These are phyloP conservation scores for Myrmaecium sp. DNA, from an alignment of 2,329 filamentous ascomycete genomes.

Conservation along the genomic window DNA sequence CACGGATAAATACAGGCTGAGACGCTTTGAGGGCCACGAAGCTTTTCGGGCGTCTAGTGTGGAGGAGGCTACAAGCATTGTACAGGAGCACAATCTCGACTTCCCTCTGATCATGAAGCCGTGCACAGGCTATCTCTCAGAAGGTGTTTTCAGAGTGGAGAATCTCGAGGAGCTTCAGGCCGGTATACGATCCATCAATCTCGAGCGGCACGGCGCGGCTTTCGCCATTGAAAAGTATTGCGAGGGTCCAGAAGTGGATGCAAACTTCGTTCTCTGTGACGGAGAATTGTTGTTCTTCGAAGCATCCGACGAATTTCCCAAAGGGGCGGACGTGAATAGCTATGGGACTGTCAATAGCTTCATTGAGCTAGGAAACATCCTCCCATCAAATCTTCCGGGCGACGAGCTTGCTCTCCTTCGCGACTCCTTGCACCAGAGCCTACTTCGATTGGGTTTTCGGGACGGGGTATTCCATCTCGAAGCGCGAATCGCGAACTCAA, in stretches of 20 bases:
- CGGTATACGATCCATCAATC: conserved; percentile 4
- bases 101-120: conserved; percentile 21
- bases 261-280: conserved; percentile 7
- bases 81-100: conserved; percentile 2
- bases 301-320: conserved; percentile 7
- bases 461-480: too few relatives aligned
- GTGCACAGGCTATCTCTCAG: conserved; percentile 15
- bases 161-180: conserved; percentile 11
- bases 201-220: conserved; percentile 6
- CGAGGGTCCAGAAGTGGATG: conserved; percentile 8
- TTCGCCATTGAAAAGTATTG: conserved; percentile 13
- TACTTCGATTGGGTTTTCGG: too few relatives aligned
- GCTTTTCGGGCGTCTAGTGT: conserved; percentile 8
- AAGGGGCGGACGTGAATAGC: background rate
- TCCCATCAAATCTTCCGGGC: too few relatives aligned
- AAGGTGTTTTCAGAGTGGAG: conserved; percentile 17
- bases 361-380: too few relatives aligned
- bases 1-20: conserved; percentile 11
- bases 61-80: conserved; percentile 7
- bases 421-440: too few relatives aligned
- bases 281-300: conserved; percentile 8
- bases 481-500: background rate
- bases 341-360: background rate
- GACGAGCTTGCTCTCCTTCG: too few relatives aligned
- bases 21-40: conserved; percentile 5